Percentiles rank a stretch among this genome's conserved stretches.
phyloP scores from a whole-genome alignment of 768 basidiomycete genomes.

The Mycena galopus region DNA sequence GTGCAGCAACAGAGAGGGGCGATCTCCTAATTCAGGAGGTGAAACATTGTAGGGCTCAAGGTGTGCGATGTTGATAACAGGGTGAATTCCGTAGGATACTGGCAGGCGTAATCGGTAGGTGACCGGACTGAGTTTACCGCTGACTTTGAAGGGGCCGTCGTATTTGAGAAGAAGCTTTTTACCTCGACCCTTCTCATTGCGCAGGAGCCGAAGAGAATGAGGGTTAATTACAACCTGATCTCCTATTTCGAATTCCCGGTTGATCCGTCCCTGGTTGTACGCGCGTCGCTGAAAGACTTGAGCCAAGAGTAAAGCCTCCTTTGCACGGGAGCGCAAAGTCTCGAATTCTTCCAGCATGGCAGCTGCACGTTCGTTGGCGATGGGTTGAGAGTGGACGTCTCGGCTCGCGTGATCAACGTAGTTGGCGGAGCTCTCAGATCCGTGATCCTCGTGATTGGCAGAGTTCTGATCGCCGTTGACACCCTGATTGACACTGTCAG shows the following conservation, averaged over 20 bases:
- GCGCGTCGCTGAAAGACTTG: neutral
- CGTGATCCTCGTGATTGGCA: too few relatives aligned
- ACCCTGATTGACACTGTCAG: too few relatives aligned
- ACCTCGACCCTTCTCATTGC: neutral
- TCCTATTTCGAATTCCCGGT: neutral
- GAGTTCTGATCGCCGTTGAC: too few relatives aligned
- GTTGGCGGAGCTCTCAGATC: too few relatives aligned
- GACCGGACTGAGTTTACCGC: neutral
- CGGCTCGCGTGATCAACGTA: neutral
- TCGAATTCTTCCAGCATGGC: neutral
- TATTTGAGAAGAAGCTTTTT: neutral
- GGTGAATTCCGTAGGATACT: neutral
- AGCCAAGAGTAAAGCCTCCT: neutral
- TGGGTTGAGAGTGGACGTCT: neutral
- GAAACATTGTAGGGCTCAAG: neutral
- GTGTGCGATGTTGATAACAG: neutral
- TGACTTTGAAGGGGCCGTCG: neutral
- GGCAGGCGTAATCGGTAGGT: neutral
- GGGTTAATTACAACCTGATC: neutral
- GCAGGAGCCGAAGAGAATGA: neutral
- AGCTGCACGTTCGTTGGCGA: neutral
- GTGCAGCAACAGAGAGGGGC: neutral
- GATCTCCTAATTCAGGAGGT: neutral
- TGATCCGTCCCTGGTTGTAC: neutral
- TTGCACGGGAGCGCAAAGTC: neutral